These are phyloP conservation scores for Adenanthera pavonina DNA, from an alignment of 306 rosid genomes.

Conservation along the genomic window DNA sequence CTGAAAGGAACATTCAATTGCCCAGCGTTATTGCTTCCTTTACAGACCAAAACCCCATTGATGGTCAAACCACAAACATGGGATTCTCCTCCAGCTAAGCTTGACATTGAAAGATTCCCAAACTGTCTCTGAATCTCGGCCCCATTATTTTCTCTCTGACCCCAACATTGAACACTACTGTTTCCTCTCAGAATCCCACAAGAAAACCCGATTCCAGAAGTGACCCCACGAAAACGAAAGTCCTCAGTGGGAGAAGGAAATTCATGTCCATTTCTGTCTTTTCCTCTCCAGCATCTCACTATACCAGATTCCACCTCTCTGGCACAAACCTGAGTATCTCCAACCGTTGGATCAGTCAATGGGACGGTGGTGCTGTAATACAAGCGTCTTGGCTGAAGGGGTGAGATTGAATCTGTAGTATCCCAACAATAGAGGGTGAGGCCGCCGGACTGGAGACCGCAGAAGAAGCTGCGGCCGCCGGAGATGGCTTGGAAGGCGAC, in stretches of 20 bases:
- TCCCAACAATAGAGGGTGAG: constrained; percentile 55
- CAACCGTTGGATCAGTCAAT: constrained; percentile 51
- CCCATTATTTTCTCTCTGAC: constrained; percentile 34
- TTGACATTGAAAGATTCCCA: constrained; percentile 46
- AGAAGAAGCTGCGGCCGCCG: constrained; percentile 59
- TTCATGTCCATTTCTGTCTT: background rate
- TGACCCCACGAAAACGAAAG: constrained; percentile 36
- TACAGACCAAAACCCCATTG: constrained; percentile 46
- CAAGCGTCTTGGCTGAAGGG: constrained; percentile 32
- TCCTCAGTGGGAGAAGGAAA: constrained; percentile 39
- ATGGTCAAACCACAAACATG: constrained; percentile 56
- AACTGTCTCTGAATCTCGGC: constrained; percentile 41
- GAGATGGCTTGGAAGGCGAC: constrained; percentile 46
- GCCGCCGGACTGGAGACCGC: constrained; percentile 52
- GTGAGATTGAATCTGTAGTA: background rate
- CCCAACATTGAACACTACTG: constrained; percentile 49
- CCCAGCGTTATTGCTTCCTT: constrained; percentile 47
- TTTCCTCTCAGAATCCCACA: constrained; percentile 47
- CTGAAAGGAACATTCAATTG: constrained; percentile 39
- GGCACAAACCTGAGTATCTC: constrained; percentile 56
- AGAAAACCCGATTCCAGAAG: constrained; percentile 49
- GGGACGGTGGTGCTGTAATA: constrained; percentile 36
- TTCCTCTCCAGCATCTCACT: constrained; percentile 57
- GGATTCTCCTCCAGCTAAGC: constrained; percentile 50
- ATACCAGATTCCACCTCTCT: constrained; percentile 49